Evolutionary conservation across 805 yeast species (phyloP).

Genomic region (Ogataea neopini): DNA sequence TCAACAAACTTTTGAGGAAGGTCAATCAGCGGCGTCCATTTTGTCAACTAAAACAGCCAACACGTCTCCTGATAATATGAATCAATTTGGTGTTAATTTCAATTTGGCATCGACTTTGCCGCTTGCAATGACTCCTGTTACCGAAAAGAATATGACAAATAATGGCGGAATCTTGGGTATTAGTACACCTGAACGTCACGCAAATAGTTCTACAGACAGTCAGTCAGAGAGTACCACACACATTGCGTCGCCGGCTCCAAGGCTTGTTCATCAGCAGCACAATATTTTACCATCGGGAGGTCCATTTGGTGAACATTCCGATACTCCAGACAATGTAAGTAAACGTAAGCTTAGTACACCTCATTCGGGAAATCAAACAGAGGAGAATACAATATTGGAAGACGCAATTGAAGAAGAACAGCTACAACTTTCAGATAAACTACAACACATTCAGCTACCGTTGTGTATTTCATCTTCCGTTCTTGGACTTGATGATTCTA

Average conservation of each 20-base stretch:
- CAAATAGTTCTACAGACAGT: background rate
- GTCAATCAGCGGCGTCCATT: constrained; percentile 4
- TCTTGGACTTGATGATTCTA: constrained; percentile 2
- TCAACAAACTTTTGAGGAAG: constrained; percentile 9
- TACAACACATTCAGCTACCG: constrained; percentile 10
- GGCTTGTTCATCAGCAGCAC: constrained; percentile 5
- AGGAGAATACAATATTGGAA: constrained; percentile 1
- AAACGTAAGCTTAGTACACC: background rate
- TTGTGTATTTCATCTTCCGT: constrained; percentile 10
- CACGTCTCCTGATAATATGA: constrained; percentile 25
- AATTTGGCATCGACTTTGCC: constrained; percentile 66
- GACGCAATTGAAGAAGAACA: constrained; percentile 2
- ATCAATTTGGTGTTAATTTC: constrained; percentile 50
- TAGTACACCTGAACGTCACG: constrained; percentile 24
- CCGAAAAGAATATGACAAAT: constrained; percentile 46
- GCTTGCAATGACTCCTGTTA: constrained; percentile 77
- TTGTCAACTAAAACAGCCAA: constrained; percentile 7
- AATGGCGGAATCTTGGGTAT: constrained; percentile 18
- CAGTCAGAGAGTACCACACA: background rate
- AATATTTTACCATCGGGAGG: background rate
- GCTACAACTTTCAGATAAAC: constrained; percentile 2
- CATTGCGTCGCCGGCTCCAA: constrained; percentile 12
- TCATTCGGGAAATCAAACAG: background rate
- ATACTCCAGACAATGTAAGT: background rate
- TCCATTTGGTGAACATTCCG: background rate